Evolutionary conservation across 2,329 filamentous ascomycete genomes (phyloP).

Genomic region (Fonsecaea nubica): DNA sequence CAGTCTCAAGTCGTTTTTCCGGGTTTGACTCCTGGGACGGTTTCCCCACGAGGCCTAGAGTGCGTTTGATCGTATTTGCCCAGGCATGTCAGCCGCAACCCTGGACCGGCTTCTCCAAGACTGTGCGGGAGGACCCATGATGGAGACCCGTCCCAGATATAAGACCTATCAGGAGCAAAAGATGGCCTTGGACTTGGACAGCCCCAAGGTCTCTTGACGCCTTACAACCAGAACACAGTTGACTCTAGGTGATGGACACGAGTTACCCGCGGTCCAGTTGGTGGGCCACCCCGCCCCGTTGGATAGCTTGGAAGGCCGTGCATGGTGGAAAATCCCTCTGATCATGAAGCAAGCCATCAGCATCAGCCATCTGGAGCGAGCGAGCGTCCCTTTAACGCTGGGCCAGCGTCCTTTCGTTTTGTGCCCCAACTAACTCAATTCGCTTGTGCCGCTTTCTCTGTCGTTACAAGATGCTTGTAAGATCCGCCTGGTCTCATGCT

Average conservation of each 20-base stretch:
- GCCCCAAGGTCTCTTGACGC: conserved; percentile 15
- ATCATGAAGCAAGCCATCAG: conserved; percentile 23
- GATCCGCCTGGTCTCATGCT: conserved; percentile 27
- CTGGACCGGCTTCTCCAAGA: conserved; percentile 21
- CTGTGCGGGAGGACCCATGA: conserved; percentile 30
- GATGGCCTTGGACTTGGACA: conserved; percentile 12
- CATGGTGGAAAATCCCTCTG: conserved; percentile 9
- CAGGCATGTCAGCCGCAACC: conserved; percentile 22
- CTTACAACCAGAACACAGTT: conserved; percentile 11
- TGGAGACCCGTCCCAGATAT: conserved; percentile 18
- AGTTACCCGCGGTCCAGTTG: conserved; percentile 29
- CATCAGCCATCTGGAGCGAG: conserved; percentile 9
- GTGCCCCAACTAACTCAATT: conserved; percentile 23
- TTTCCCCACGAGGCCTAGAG: conserved; percentile 18
- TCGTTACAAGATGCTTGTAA: conserved; percentile 33
- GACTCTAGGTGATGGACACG: conserved; percentile 28
- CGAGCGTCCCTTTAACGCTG: not conserved
- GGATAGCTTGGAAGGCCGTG: conserved; percentile 9
- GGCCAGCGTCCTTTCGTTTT: conserved; percentile 4
- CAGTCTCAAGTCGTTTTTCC: not conserved
- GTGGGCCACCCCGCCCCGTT: conserved; percentile 21
- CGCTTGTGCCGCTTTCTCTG: conserved; percentile 17
- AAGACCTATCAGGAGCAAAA: conserved; percentile 8
- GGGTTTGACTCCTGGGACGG: conserved; percentile 7
- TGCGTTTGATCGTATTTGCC: conserved; percentile 10